phyloP scores from a whole-genome alignment of 1,284 basidiomycete species.

The Neonothopanus nambi region DNA sequence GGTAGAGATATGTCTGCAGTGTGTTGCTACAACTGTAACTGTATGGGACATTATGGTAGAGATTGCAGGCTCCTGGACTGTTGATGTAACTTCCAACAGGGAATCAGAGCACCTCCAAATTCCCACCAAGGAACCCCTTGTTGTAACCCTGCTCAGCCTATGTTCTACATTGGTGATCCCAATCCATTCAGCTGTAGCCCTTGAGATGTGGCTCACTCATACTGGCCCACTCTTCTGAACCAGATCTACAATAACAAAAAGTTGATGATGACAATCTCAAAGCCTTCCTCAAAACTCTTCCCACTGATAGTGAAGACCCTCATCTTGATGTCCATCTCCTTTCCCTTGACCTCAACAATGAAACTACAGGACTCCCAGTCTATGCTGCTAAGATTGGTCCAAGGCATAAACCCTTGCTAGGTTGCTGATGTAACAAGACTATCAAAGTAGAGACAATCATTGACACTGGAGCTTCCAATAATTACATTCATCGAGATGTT shows the following conservation, averaged over 20 bases:
- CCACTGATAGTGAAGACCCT: not conserved
- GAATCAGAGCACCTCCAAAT: no score
- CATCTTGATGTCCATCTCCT: not conserved
- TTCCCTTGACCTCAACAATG: not conserved
- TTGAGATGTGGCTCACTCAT: no score
- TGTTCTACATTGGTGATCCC: not conserved
- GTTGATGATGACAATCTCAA: no score
- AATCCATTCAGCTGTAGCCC: not conserved
- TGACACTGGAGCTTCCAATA: conserved; percentile 4
- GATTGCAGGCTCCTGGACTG: not conserved
- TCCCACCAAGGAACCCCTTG: no score
- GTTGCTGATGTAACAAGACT: not conserved
- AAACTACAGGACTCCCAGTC: not conserved
- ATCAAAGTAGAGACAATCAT: no score
- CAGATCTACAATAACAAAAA: not conserved
- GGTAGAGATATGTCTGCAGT: not conserved
- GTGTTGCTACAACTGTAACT: not conserved
- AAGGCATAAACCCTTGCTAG: not conserved
- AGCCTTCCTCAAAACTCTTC: not conserved
- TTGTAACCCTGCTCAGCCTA: not conserved
- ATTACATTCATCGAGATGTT: conserved; percentile 1
- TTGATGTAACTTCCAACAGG: not conserved
- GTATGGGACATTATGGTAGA: not conserved
- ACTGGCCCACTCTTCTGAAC: not conserved
- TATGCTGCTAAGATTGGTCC: not conserved